Evolutionary conservation across 2,329 filamentous ascomycete genomes (phyloP).

Genomic region (Diatrype stigma): DNA sequence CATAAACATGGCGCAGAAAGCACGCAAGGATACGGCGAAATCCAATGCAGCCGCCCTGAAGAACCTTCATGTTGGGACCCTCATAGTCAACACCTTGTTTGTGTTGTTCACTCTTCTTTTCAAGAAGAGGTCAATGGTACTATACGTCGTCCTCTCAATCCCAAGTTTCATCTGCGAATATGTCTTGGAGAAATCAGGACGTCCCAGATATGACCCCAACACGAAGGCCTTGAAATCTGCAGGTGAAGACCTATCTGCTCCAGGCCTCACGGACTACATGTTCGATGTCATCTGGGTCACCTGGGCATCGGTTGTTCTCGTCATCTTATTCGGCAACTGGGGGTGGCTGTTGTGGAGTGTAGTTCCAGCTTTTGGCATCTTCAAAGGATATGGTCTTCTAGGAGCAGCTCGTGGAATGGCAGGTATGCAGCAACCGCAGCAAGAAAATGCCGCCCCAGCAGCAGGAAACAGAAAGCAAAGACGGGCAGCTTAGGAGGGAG

Average conservation of each 20-base stretch:
- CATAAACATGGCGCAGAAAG: conserved; percentile 55
- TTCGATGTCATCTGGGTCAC: conserved; percentile 97
- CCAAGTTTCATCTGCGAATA: conserved; percentile 79
- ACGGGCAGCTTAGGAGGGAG: conserved; percentile 41
- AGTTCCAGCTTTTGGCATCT: conserved; percentile 52
- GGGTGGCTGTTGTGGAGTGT: conserved; percentile 55
- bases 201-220: conserved; percentile 65
- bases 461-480: conserved; percentile 51
- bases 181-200: conserved; percentile 78
- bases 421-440: conserved; percentile 37
- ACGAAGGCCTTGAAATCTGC: conserved; percentile 66
- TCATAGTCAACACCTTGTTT: conserved; percentile 69
- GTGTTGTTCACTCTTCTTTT: conserved; percentile 67
- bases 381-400: conserved; percentile 50
- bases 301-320: conserved; percentile 71
- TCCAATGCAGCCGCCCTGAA: conserved; percentile 74
- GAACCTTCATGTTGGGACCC: conserved; percentile 74
- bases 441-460: conserved; percentile 28
- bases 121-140: conserved; percentile 57
- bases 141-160: conserved; percentile 68
- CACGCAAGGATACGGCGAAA: conserved; percentile 65
- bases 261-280: conserved; percentile 94
- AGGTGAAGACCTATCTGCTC: conserved; percentile 83
- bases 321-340: conserved; percentile 75
- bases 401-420: conserved; percentile 53